Base-by-base conservation (phyloP, 192 early-diverging fungal genomes). In the Haplosporangium gracile region DNA sequence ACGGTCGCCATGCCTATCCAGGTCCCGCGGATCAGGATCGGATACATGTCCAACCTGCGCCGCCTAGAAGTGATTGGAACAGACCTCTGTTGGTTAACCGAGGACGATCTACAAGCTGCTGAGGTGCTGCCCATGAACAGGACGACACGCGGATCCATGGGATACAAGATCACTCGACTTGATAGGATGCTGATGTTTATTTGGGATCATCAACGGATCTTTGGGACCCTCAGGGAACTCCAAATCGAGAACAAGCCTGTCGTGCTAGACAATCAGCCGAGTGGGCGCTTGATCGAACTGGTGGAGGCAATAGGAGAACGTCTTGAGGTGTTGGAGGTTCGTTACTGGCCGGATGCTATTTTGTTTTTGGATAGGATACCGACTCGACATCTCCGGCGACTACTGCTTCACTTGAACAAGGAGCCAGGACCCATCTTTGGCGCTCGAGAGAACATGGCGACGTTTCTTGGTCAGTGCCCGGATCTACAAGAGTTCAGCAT, bases 291-390 rank as follows among this genome's bases (percentile, higher is more conserved):
- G 13, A 75, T 86, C 9, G 79, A 86, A 53, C 74, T 86, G 4
- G 79, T 86, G 22, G 84, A 86, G 76, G 84, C 76, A 0, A 86
- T 86, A 79, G 84, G 84, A 5, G 84, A 86, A 68, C 70, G n/a
- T 5, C 45, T 86, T 5, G 79, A 86, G 40, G 75, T 75, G 0
- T 65, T 86, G 10, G 84, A 86, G 20, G 84, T 70, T 20, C 84
- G 77, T 20, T 38, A 49, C 26, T 86, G 84, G 84, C 84, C 84
- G 0, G 79, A 78, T 8, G 84, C 79, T 16, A 76, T 86, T 6
- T 49, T 73, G 20, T 86, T 77, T 70, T n/a, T 86, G 72, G 84
- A 86, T 32, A 45, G 75, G 38, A 80, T 86, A 9, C 84, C 84
- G 24, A 77, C 73, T 11, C 34, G 29, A 15, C 63, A 70, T 16